Evolutionary conservation across 805 yeast species (phyloP), one percentile per base, ranked within the genome.

Genomic region (Ogataea thermomethanolica): DNA sequence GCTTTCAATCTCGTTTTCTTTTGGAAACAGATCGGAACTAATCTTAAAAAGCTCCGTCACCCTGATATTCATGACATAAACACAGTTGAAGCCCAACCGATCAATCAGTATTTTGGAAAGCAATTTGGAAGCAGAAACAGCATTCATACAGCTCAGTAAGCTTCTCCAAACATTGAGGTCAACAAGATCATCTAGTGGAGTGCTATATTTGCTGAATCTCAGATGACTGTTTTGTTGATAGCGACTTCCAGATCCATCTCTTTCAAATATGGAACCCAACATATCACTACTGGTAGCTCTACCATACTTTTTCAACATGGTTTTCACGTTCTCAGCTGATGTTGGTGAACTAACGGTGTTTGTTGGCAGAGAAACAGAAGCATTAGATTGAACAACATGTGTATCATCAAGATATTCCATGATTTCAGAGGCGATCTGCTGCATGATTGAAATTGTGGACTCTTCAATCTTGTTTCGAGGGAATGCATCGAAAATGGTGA

Each of bases 211-310:
- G 35, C 65, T 61, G 48, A 71, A 69, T 42, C 73, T 61, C 39
- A 76, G 67, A 41, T 64, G 69, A 33, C 65, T 64, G 48, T 73
- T 73, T 39, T 68, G 79, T 3, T 69, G 64, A 49, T 78, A 79
- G n/a, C 80, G 73, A 11, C 73, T 71, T 11, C 84, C 85, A 5
- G 83, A 75, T 0, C 84, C 84, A 59, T 79, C 84, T 44, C 71
- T 72, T 48, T 79, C 85, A 55, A 75, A 78, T 1, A 77, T 71
- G 2, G 76, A 65, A n/a, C 52, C 46, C 25, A 35, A 8, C 49
- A 48, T 21, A 45, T 48, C 63, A 55, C 58, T 37, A 41, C 76
- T 64, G 1, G 84, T 79, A 5, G 84, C 82, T 57, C 84, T 66
- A 0, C 84, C 85, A 40, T 74, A 65, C 26, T 67, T 62, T 40